phyloP scores from a whole-genome alignment of 176 grass and related monocot genomes.

The Oryza australiensis region DNA sequence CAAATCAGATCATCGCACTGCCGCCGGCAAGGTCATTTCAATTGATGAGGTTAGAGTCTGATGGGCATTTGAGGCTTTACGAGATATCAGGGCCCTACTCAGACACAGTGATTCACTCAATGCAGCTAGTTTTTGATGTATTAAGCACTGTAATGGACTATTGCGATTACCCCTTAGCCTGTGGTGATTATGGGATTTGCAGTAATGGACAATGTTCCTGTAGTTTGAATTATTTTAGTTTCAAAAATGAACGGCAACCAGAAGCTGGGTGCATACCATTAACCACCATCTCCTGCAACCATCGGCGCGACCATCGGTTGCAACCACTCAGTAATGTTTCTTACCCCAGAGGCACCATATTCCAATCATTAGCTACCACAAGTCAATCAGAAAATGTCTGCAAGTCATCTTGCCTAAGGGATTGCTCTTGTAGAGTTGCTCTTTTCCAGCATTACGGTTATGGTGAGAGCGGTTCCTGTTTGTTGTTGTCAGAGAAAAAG shows the following conservation, averaged over 20 bases:
- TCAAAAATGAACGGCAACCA: constrained; percentile 27
- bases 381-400: background rate
- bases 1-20: background rate
- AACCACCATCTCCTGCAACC: background rate
- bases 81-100: background rate
- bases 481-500: background rate
- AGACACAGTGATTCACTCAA: no score
- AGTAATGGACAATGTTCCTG: constrained; percentile 19
- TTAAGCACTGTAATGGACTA: no score
- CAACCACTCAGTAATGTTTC: background rate
- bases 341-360: background rate
- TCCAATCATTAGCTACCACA: background rate
- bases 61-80: constrained; percentile 41
- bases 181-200: constrained; percentile 47
- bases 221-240: constrained; percentile 31
- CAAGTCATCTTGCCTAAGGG: constrained; percentile 17
- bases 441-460: background rate
- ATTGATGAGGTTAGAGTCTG: constrained; percentile 29
- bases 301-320: background rate
- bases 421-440: constrained; percentile 38
- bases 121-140: no score
- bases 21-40: background rate
- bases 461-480: background rate
- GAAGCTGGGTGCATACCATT: constrained; percentile 34
- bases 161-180: constrained; percentile 24